Base-by-base conservation (phyloP, 106 monocot genomes). In the Dendrobium chrysotoxum region DNA sequence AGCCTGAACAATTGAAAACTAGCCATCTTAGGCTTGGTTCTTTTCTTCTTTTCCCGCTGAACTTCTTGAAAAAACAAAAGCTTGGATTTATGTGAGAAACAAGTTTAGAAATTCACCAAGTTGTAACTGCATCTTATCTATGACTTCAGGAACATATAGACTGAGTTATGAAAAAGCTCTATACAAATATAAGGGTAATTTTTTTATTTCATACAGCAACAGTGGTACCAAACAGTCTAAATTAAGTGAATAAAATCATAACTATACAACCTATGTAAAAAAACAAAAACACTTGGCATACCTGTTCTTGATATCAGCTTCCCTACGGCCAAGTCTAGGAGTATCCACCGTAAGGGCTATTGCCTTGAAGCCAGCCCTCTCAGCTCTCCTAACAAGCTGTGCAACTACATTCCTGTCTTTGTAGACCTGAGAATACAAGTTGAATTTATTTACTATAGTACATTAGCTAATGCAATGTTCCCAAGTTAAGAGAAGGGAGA, bases 241-340 rank as follows among this genome's bases (percentile, higher is more conserved):
- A 57, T 20, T 17, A 61, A 61, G n/a, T 4, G 23, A 20, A n/a
- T 11, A 61, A 61, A 61, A 61, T 61, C 61, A 16, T 57, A 4
- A n/a, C 23, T n/a, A 23, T 61, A 8, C 21, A 61, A 61, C n/a
- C 61, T 61, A 61, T 61, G 61, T 7, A 61, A 61, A 23, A 57
- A 57, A 4, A 12, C 9, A 61, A n/a, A 20, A 61, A 61, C 1
- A 61, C 23, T 0, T 23, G 6, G 31, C 0, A 68, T 35, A 87
- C 90, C 87, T 83, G 72, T 90, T 90, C 57, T 90, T 90, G 44
- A 90, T 87, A 28, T 90, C 90, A 40, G 87, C 85, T 87, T 90
- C 90, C 50, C 90, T 90, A 2, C 87, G 87, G 5, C 90, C 90
- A 83, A 90, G 85, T 79, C 83, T 83, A 6, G 90, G 90, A 61